Base-by-base conservation (phyloP, 352 stramenopile species). In the Pythium monospermum region DNA sequence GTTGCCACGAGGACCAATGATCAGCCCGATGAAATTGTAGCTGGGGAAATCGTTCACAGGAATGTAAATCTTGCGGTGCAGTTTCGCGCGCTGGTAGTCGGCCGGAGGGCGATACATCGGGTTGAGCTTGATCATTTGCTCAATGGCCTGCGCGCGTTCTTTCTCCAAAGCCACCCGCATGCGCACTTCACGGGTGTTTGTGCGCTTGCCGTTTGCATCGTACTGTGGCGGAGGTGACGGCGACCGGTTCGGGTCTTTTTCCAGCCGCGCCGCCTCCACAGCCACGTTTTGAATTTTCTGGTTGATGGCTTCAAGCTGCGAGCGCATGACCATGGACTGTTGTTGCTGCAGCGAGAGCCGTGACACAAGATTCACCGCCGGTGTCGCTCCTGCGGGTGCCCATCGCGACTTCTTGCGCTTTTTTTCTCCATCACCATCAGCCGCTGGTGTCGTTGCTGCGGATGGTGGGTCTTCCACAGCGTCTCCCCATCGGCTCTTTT, bases 11-110 rank as follows among this genome's bases (percentile, higher is more conserved):
- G 97, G 97, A 12, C 97, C 97, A 49, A 99, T 99, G 67, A 99
- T 99, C 27, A 99, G 68, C 3, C 95, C 97, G 42, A 99, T 99
- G 68, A 99, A 99, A 70, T 99, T 99, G 77, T 99, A 99, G 5
- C 83, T 94, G 0, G 97, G 97, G 78, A 96, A 98, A 35, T 99
- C 90, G 36, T 98, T 94, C 35, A 98, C 76, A 0, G 96, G 96
- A 66, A 99, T 99, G 59, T 96, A 97, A 53, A 99, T 94, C 73
- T 98, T 99, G 32, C 93, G 88, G 40, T 74, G 85, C 44, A 97
- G 76, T 73, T 98, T 98, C 51, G 91, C 76, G 44, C 86, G 91
- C 44, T 92, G 79, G 56, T 98, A 94, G 53, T 94, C 85, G 0
- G 85, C 73, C 6, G 87, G 85, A 13, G 81, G 83, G 4, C 81